These are phyloP conservation scores for Lachnellula suecica DNA, from an alignment of 2,329 filamentous ascomycete species.

Conservation along the genomic window DNA sequence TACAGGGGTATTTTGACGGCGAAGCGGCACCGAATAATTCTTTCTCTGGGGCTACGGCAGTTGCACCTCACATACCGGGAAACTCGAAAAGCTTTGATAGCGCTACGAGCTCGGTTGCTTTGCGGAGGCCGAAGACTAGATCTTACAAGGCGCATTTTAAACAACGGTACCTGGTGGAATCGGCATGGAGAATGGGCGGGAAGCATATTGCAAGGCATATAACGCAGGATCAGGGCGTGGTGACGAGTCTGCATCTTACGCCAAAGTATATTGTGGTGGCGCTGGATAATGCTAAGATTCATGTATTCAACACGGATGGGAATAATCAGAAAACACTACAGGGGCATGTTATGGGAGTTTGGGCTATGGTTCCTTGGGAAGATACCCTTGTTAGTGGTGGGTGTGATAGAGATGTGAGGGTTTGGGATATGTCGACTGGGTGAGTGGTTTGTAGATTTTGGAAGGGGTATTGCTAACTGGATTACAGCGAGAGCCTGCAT, in stretches of 20 bases:
- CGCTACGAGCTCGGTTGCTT: slow-evolving; percentile 36
- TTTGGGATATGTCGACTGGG: slow-evolving; percentile 96
- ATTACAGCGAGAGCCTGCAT: slow-evolving; percentile 66
- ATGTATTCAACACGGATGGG: slow-evolving; percentile 93
- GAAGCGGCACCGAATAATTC: slow-evolving; percentile 35
- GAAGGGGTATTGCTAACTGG: slow-evolving; percentile 27
- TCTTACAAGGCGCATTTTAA: slow-evolving; percentile 98
- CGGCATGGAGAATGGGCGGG: slow-evolving; percentile 94
- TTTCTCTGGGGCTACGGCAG: slow-evolving; percentile 44
- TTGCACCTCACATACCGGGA: slow-evolving; percentile 32
- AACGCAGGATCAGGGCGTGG: slow-evolving; percentile 93
- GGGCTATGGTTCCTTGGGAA: slow-evolving; percentile 99
- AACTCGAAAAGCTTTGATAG: slow-evolving; percentile 56
- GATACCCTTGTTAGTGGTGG: slow-evolving; percentile 94
- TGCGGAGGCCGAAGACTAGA: slow-evolving; percentile 62
- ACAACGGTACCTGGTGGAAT: slow-evolving; percentile 94
- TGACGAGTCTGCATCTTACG: slow-evolving; percentile 92
- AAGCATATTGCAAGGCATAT: slow-evolving; percentile 81
- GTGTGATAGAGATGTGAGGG: slow-evolving; percentile 92
- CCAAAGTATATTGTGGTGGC: slow-evolving; percentile 97
- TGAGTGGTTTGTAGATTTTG: slow-evolving; percentile 45
- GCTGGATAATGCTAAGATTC: slow-evolving; percentile 96
- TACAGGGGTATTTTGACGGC: slow-evolving; percentile 19
- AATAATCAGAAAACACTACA: slow-evolving; percentile 85
- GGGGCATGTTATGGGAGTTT: slow-evolving; percentile 98